Base-by-base conservation (phyloP, 2,329 filamentous ascomycete genomes). In the Pyrenophora tritici-repentis region DNA sequence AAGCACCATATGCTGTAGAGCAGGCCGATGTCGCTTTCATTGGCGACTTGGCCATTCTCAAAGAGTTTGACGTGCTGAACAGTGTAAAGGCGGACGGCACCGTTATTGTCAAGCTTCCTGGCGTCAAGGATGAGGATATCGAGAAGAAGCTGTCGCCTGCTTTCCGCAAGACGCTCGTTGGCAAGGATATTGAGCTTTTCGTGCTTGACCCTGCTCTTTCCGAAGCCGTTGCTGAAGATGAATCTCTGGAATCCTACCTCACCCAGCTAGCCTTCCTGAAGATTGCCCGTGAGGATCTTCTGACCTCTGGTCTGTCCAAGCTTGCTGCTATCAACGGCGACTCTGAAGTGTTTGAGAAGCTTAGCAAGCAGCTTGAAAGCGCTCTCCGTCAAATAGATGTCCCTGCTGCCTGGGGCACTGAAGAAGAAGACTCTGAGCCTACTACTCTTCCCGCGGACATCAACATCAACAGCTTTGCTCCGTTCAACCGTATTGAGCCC, bases 241-340 rank as follows among this genome's bases (percentile, higher is more conserved):
- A 81, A 36, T 75, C 76, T 44, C 76, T 85, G 6, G 83, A 89
- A 59, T 81, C 85, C 49, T 81, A 88, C 36, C 80, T 96, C 12
- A 77, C 89, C 2, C 89, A 97, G 75, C 78, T 95, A 34, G 86
- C 91, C 6, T 97, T 97, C 79, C 75, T 97, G 57, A 88, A 88
- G 68, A 77, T 94, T 55, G 86, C 89, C 32, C 82, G 86, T 50
- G 85, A 89, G 9, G 83, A 88, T 13, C 73, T 87, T 26, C 82
- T 88, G 26, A 75, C 79, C 17, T 79, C 85, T 50, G 81, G 84
- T 29, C 71, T 89, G 7, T 81, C 84, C 70, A 91, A 91, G 75
- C 78, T 94, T 39, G 79, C 85, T 34, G 71, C 79, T 13, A 77
- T 85, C 47, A 82, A 85, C 53, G 83, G 83, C 43, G 81, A 84